These are phyloP conservation scores for Thyridium curvatum DNA, from an alignment of 2,329 filamentous ascomycete species.

Conservation along the genomic window DNA sequence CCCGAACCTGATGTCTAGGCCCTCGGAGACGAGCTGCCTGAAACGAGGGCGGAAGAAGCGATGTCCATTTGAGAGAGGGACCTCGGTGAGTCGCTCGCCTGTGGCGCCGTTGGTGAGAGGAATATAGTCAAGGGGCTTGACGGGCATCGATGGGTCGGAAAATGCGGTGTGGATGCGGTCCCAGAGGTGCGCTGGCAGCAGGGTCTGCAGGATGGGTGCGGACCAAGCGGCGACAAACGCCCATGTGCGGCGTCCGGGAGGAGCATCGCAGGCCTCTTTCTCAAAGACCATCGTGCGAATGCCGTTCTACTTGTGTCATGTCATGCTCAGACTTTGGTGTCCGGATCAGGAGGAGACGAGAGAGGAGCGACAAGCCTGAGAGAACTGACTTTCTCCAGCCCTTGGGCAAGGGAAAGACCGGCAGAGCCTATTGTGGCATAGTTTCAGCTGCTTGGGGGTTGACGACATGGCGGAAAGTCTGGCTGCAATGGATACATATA, in stretches of 20 bases:
- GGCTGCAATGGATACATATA: no score
- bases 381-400: neutral
- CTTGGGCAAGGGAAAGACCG: slow-evolving; percentile 1
- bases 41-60: slow-evolving; percentile 21
- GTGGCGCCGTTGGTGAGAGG: neutral
- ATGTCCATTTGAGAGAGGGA: neutral
- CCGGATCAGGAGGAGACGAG: no score
- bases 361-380: no score
- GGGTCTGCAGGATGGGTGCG: neutral
- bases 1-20: slow-evolving; percentile 26
- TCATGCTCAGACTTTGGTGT: no score
- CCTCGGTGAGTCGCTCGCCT: neutral
- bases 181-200: neutral
- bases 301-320: neutral
- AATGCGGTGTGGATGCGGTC: neutral
- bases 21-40: slow-evolving; percentile 24
- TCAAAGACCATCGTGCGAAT: neutral
- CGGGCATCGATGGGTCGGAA: neutral
- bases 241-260: neutral
- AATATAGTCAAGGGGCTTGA: neutral
- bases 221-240: slow-evolving; percentile 1
- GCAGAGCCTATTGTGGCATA: neutral
- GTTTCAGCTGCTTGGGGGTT: no score
- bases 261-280: neutral
- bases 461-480: no score